Conservation (phyloP, 768 basidiomycete genomes). For the Chalciporus sphaerocephalus region DNA sequence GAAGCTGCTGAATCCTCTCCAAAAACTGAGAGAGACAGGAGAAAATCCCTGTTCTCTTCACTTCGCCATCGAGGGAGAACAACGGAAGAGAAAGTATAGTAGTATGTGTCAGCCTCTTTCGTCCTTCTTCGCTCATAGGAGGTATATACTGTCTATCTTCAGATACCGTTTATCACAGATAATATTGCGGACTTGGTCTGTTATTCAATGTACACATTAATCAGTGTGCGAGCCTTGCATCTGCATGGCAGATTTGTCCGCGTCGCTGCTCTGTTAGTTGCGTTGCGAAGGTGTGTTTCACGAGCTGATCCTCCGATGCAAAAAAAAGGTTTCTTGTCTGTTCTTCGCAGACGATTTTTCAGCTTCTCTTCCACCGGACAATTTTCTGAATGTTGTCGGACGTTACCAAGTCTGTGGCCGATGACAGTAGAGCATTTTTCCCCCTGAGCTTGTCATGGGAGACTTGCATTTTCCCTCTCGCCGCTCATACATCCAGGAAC, state of each 20-base stretch:
- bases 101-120: background rate
- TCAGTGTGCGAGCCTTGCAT: background rate
- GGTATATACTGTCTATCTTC: background rate
- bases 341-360: background rate
- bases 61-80: slow-evolving; percentile 16
- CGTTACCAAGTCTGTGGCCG: background rate
- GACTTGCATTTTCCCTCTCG: background rate
- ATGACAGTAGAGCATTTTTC: background rate
- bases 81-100: slow-evolving; percentile 1
- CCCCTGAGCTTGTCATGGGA: background rate
- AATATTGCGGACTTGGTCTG: background rate
- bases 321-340: background rate
- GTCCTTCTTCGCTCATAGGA: background rate
- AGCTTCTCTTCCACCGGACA: background rate
- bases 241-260: too few species aligned
- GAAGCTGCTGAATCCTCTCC: slow-evolving; percentile 4
- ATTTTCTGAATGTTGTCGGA: slow-evolving; percentile 4
- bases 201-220: background rate
- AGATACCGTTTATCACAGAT: slow-evolving; percentile 3
- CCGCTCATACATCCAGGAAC: background rate
- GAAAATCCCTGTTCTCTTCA: slow-evolving; percentile 26
- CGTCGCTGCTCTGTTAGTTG: background rate
- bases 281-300: background rate
- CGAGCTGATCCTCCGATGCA: background rate
- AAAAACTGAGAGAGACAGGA: slow-evolving; percentile 14